Base-by-base conservation (phyloP, 2,329 filamentous ascomycete species). In the Pyrenophora seminiperda region DNA sequence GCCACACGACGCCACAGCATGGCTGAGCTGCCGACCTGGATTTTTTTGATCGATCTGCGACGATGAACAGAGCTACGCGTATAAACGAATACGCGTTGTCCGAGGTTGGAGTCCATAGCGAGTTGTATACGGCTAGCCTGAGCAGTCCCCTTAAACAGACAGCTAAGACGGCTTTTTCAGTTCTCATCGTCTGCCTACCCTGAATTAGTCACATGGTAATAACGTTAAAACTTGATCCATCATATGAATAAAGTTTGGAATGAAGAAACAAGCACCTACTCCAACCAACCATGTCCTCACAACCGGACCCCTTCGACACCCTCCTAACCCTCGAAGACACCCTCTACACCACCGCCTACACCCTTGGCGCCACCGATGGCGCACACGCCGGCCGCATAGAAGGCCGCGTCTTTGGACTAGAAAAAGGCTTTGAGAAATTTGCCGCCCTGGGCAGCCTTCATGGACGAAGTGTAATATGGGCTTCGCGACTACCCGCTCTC, bases 341-440 rank as follows among this genome's bases (percentile, higher is more conserved):
- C 48, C 96, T 93, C 77, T 96, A 97, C 77, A 78, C 83, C 36
- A 85, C 93, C 73, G 94, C 94, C 51, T 93, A 91, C 77, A 73
- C 79, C 5, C 82, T 90, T 46, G 94, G 94, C 34, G 73, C 84
- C 39, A 76, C 80, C 32, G 93, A 96, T 73, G 94, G 94, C 52
- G 78, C 84, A 32, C 81, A 82, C 51, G 87, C 90, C 24, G 94
- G 94, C 31, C 86, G 87, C 50, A 85, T 90, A 58, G 94, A 99
- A 79, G 94, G 94, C 53, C 89, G 91, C 42, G 84, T 91, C 15
- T 91, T 97, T 68, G 94, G 93, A 0, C 83, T 97, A 33, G 89
- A 95, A 70, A 94, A 92, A 58, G 93, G 92, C 0, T 97, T 94
- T 63, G 90, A 96, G 64, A 97, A 96, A 75, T 97, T 95, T 67